phyloP scores from a whole-genome alignment of 176 grass and related monocot genomes.

The Pontederia paniculata region DNA sequence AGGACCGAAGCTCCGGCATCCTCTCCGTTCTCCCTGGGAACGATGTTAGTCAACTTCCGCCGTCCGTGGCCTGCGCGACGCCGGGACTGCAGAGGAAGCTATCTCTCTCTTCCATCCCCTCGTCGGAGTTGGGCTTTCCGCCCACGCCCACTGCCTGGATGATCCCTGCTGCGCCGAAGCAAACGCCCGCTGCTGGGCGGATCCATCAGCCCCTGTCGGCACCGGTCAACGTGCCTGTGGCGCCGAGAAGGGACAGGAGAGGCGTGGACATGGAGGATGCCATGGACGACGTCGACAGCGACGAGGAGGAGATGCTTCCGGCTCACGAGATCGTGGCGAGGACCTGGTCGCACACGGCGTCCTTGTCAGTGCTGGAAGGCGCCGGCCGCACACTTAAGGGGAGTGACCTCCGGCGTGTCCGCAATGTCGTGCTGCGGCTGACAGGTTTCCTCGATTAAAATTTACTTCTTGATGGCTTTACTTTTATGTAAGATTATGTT shows the following conservation, averaged over 20 bases:
- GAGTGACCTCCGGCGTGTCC: conserved; percentile 66
- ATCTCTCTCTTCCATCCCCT: too few species aligned
- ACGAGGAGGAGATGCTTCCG: conserved; percentile 52
- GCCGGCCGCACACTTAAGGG: conserved; percentile 75
- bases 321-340: conserved; percentile 68
- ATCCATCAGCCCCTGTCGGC: conserved; percentile 31
- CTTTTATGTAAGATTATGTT: too few species aligned
- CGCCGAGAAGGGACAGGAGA: conserved; percentile 20
- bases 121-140: neutral
- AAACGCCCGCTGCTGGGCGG: neutral
- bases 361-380: conserved; percentile 64
- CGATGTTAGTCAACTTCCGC: too few species aligned
- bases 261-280: neutral
- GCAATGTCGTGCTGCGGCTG: conserved; percentile 62
- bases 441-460: conserved; percentile 73
- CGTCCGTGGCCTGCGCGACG: too few species aligned
- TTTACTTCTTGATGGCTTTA: too few species aligned
- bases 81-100: too few species aligned
- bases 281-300: conserved; percentile 21
- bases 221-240: conserved; percentile 52
- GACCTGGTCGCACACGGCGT: conserved; percentile 43
- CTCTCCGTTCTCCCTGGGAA: neutral
- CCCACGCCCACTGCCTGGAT: neutral
- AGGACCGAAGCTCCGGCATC: neutral
- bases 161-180: conserved; percentile 3